Conservation (phyloP, 371 early-diverging fungal species). For the Batkoa obscura region DNA sequence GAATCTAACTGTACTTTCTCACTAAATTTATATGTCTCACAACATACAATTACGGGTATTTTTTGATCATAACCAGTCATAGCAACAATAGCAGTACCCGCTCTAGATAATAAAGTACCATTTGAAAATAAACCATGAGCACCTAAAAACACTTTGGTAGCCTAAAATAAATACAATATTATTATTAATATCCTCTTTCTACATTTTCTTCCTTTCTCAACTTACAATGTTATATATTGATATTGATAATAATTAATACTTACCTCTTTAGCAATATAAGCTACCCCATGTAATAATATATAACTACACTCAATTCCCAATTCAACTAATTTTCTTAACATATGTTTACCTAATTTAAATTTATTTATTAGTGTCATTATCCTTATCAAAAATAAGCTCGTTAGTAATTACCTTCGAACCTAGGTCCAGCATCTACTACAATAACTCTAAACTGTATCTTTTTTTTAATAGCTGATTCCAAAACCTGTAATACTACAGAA, state of each 20-base stretch:
- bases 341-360: slow-evolving; percentile 30
- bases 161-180: slow-evolving; percentile 61
- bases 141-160: slow-evolving; percentile 83
- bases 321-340: slow-evolving; percentile 33
- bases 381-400: not conserved
- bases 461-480: slow-evolving; percentile 53
- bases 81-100: slow-evolving; percentile 83
- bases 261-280: slow-evolving; percentile 5
- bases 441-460: slow-evolving; percentile 78
- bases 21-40: slow-evolving; percentile 93
- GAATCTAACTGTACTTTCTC: slow-evolving; percentile 86
- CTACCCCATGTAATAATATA: slow-evolving; percentile 35
- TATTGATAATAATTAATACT: not conserved
- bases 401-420: slow-evolving; percentile 51
- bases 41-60: slow-evolving; percentile 87
- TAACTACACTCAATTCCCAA: slow-evolving; percentile 65
- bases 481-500: slow-evolving; percentile 56
- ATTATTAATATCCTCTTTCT: slow-evolving; percentile 18
- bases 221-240: too few species aligned
- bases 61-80: slow-evolving; percentile 73
- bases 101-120: slow-evolving; percentile 79
- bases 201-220: too few species aligned
- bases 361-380: not conserved
- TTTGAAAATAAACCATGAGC: slow-evolving; percentile 83
- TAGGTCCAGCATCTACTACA: slow-evolving; percentile 82